Conservation (phyloP, 106 monocot genomes). For the Amphibolis antarctica region DNA sequence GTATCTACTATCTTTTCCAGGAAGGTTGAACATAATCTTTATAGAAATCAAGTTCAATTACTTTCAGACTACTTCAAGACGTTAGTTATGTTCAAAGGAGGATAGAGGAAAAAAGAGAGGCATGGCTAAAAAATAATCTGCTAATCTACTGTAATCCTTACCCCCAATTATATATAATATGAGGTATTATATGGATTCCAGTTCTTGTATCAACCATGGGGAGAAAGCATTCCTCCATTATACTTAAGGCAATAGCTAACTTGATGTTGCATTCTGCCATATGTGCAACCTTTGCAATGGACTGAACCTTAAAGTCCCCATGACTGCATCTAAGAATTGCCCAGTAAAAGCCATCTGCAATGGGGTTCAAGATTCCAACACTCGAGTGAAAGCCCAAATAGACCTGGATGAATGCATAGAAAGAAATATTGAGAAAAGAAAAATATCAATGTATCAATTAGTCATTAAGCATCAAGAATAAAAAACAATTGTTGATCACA, state of each 20-base stretch:
- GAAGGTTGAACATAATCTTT: too few species aligned
- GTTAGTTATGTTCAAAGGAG: too few species aligned
- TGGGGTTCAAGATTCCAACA: slow-evolving; percentile 44
- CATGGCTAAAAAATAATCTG: neutral
- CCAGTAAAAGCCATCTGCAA: slow-evolving; percentile 61
- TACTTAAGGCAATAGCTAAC: slow-evolving; percentile 53
- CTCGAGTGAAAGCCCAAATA: slow-evolving; percentile 43
- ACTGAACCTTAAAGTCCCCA: slow-evolving; percentile 45
- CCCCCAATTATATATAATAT: slow-evolving; percentile 81
- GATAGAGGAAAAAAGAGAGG: neutral
- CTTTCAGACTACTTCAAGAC: too few species aligned
- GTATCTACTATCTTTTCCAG: too few species aligned
- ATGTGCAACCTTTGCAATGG: slow-evolving; percentile 45
- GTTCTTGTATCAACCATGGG: slow-evolving; percentile 91
- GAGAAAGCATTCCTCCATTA: slow-evolving; percentile 93
- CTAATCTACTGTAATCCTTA: slow-evolving; percentile 9
- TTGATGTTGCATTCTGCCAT: slow-evolving; percentile 81
- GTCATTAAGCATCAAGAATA: neutral
- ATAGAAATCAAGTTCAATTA: too few species aligned
- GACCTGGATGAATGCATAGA: slow-evolving; percentile 36
- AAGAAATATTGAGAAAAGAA: neutral
- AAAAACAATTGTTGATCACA: too few species aligned
- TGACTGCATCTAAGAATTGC: slow-evolving; percentile 67
- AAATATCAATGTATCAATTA: neutral
- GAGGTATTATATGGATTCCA: slow-evolving; percentile 87